Evolutionary conservation across 768 basidiomycete species (phyloP).

Genomic region (Lactarius deliciosus): DNA sequence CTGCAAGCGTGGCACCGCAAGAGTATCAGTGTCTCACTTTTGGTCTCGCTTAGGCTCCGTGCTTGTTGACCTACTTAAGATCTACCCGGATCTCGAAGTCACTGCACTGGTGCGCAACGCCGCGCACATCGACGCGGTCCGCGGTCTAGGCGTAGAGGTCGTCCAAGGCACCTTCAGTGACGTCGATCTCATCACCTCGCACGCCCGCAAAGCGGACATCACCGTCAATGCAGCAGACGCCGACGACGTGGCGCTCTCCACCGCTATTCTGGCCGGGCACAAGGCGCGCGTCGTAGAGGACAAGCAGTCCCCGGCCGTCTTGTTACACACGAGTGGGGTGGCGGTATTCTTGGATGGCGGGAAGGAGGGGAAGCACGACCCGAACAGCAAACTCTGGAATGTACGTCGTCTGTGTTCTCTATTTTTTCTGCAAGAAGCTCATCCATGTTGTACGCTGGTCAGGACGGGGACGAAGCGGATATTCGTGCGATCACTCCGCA

Average conservation of each 20-base stretch:
- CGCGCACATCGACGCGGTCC: background rate
- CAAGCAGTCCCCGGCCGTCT: background rate
- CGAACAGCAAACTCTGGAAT: constrained; percentile 17
- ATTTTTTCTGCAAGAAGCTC: background rate
- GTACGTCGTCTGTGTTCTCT: constrained; percentile 9
- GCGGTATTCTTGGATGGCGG: constrained; percentile 12
- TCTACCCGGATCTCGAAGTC: constrained; percentile 9
- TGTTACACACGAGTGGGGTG: constrained; percentile 24
- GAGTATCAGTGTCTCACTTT: background rate
- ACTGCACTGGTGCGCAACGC: constrained; percentile 25
- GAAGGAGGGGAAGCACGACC: constrained; percentile 19
- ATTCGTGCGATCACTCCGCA: constrained; percentile 19
- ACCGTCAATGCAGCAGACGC: constrained; percentile 13
- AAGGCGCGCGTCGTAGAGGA: constrained; percentile 18
- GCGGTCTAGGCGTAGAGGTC: constrained; percentile 2
- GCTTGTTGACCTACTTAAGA: constrained; percentile 9
- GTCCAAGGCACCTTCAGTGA: constrained; percentile 19
- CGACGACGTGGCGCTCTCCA: constrained; percentile 13
- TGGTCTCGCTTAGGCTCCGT: constrained; percentile 10
- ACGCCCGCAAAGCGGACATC: constrained; percentile 15
- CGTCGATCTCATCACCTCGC: constrained; percentile 3
- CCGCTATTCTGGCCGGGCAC: constrained; percentile 20
- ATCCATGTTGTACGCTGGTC: background rate
- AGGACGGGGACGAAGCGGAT: constrained; percentile 23
- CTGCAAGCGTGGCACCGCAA: background rate